A percentile compares a stretch with the other conserved stretches of the same genome.
phyloP scores from a whole-genome alignment of 2,329 filamentous ascomycete species.

The Pseudofabraea citricarpa region DNA sequence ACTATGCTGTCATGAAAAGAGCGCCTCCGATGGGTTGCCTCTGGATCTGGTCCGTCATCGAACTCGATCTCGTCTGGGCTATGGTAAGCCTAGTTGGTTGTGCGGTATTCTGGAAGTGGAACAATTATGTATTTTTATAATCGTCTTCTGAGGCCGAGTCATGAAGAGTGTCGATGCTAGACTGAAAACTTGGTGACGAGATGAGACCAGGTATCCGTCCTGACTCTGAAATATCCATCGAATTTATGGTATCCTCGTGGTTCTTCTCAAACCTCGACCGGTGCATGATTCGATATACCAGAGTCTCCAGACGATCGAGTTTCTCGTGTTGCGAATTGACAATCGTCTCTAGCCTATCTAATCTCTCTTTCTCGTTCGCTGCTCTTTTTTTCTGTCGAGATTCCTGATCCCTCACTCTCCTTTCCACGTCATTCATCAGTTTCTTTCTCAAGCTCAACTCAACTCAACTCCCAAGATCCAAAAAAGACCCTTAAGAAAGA shows the following conservation, averaged over 20 bases:
- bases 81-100: slow-evolving; percentile 43
- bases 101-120: slow-evolving; percentile 19
- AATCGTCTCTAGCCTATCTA: slow-evolving; percentile 15
- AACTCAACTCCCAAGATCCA: not conserved
- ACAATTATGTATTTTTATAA: slow-evolving; percentile 21
- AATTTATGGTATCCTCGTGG: too few relatives aligned
- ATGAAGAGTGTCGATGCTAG: too few relatives aligned
- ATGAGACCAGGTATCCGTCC: too few relatives aligned
- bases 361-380: slow-evolving; percentile 12
- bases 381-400: slow-evolving; percentile 13
- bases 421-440: slow-evolving; percentile 2
- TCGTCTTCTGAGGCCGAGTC: not conserved
- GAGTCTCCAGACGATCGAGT: slow-evolving; percentile 5
- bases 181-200: too few relatives aligned
- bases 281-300: slow-evolving; percentile 6
- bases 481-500: not conserved
- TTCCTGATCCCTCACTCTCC: slow-evolving; percentile 21
- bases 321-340: slow-evolving; percentile 13
- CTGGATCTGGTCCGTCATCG: slow-evolving; percentile 91
- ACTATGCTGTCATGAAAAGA: slow-evolving; percentile 86
- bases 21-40: slow-evolving; percentile 84
- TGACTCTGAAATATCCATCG: too few relatives aligned
- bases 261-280: not conserved
- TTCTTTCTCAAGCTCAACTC: not conserved
- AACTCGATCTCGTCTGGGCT: slow-evolving; percentile 69